Base-by-base conservation (phyloP, 2,329 filamentous ascomycete genomes). In the Clonostachys solani region DNA sequence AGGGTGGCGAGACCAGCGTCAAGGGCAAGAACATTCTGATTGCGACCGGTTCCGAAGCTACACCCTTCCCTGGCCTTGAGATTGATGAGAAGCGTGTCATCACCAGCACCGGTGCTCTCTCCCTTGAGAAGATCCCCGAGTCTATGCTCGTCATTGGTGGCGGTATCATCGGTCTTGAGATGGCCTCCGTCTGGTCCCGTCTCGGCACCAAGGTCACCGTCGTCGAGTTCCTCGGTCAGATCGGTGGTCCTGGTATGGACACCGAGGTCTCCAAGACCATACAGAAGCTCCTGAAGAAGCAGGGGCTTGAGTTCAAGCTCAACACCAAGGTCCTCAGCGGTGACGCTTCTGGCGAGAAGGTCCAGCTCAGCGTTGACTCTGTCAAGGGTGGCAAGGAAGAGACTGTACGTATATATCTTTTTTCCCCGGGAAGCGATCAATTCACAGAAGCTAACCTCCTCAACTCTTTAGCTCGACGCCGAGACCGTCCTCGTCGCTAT, bases 71-170 rank as follows among this genome's bases (percentile, higher is more conserved):
- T 40, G 94, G 94, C 47, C 80, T 99, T 54, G 87, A 90, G 63
- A 89, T 99, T 62, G 94, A 99, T 63, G 94, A 99, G 83, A 90
- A 96, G 86, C 89, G 89, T 68, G 90, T 99, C 60, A 83, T 99
- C 64, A 95, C 91, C 60, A 96, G 91, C 76, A 99, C 94, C 46
- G 94, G 94, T 56, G 94, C 94, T 55, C 86, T 99, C 63, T 80
- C 91, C 38, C 80, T 99, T 51, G 80, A 89, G 61, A 81, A 95
- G 76, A 88, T 99, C 36, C 94, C 94, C 40, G 91, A 96, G 80
- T 94, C 89, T 73, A 87, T 99, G 88, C 78, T 95, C 54, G 94
- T 99, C 60, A 96, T 99, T 65, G 94, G 94, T 59, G 94, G 94
- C 66, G 94, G 94, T 68, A 99, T 99, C 69, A 99, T 99, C 63